Base-by-base conservation (phyloP, 208 protist species). In the Leishmania guyanensis region DNA sequence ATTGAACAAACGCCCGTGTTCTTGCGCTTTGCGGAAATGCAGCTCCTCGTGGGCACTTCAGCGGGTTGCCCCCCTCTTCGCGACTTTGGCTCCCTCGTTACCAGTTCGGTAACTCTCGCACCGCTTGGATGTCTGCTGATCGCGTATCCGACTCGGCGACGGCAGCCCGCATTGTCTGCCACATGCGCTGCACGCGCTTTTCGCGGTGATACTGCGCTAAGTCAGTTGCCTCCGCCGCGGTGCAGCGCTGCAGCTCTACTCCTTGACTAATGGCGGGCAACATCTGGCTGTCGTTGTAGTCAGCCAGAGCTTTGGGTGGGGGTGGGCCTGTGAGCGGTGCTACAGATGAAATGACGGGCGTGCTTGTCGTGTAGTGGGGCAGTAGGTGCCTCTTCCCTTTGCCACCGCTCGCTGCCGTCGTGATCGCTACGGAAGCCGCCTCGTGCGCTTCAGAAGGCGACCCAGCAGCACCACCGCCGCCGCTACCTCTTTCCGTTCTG, bases 31-130 rank as follows among this genome's bases (percentile, higher is more conserved):
- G 62, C 62, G 10, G 4, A 14, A 36, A 36, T 64, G 8, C 62
- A 16, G n/a, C 12, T 20, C 62, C 29, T 36, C 10, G 62, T 20
- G 62, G 36, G 62, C 62, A 39, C n/a, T 29, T 39, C n/a, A 20
- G 62, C 26, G 29, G 29, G 29, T 26, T 39, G 14, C 26, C 26
- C 26, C 56, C 62, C n/a, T 29, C n/a, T n/a, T 33, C 29, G 12
- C 62, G 43, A 26, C 29, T 39, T 39, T 36, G 29, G 62, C 0
- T 66, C 29, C 75, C 20, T 33, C 43, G 60, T 51, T 77, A 92
- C 84, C 84, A 90, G 39, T 90, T 83, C 2, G 89, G 89, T 53
- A 92, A 78, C 48, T 85, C 78, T 14, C 79, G 86, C 64, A 92
- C 89, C 10, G 84, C 82, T 69, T 84, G 74, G 33, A 89, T 83